Evolutionary conservation across 108 stramenopile species (phyloP), one percentile per base, ranked within the genome.

Genomic region (Fragilariopsis cylindrus): DNA sequence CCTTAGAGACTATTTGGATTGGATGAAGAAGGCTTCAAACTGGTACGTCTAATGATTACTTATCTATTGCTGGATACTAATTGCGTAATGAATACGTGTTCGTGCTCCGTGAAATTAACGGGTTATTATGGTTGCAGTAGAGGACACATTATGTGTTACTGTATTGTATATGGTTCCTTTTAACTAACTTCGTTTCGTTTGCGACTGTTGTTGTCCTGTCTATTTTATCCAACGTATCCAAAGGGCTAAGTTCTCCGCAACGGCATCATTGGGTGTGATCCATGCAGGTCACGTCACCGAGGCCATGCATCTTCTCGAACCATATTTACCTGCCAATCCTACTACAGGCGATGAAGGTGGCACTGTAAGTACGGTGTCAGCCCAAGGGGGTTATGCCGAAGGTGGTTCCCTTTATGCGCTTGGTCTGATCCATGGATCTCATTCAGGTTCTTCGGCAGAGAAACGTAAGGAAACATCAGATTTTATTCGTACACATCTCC

Each of bases 11-110:
- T 89, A 99, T 84, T 87, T 99, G 71, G 98, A 99, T 57, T 99
- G 98, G 98, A 92, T 99, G 93, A 97, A 96, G 65, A 97, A 98
- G 77, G 98, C 99, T 16, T 88, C 88, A 77, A 98, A 99, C 88
- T 99, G 99, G 99, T 95, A 80, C 70, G 94, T 84, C 63, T 39
- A 12, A 13, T 5, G 13, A 73, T 21, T 8, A 56, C 6, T 42
- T 18, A 50, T 21, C 57, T 57, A 57, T 19, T 30, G 30, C 30
- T 30, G 30, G 30, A 30, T 30, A 30, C 0, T 30, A 30, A 30
- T 30, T 30, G 30, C 30, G 30, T 30, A 30, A 30, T 30, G 30
- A 30, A 30, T 30, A 30, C 1, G 30, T 30, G 30, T 30, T 30
- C 30, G 30, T 30, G 30, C 30, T 0, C 30, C 2, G 30, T 30